Evolutionary conservation across 2,329 filamentous ascomycete species (phyloP).

Genomic region (Ophiocordyceps polyrhachis-furcata): DNA sequence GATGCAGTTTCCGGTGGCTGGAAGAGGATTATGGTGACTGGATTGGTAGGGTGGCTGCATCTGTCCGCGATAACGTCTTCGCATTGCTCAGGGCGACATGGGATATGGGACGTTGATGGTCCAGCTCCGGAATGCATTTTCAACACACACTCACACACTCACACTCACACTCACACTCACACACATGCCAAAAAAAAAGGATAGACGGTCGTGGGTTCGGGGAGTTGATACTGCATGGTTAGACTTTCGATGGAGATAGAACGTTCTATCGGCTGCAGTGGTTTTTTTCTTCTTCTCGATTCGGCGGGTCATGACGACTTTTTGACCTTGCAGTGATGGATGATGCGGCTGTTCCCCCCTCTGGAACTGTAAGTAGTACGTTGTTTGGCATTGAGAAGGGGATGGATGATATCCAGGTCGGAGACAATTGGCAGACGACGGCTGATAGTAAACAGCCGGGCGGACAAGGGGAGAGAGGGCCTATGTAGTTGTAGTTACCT

Average conservation of each 20-base stretch:
- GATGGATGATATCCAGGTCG: background rate
- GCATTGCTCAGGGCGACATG: background rate
- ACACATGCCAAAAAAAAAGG: conserved; percentile 6
- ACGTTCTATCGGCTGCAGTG: conserved; percentile 10
- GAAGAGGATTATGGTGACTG: background rate
- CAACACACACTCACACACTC: background rate
- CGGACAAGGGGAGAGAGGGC: no score
- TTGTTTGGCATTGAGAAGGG: background rate
- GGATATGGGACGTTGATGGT: conserved; percentile 5
- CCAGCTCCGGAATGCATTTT: conserved; percentile 9
- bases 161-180: background rate
- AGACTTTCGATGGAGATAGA: conserved; percentile 21
- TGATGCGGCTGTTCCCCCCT: conserved; percentile 6
- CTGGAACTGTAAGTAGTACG: background rate
- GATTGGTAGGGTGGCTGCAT: background rate
- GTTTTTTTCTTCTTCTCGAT: conserved; percentile 4
- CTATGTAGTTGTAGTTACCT: no score
- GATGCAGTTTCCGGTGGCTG: background rate
- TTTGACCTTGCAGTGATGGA: conserved; percentile 16
- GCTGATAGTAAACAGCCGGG: no score
- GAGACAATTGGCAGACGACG: background rate
- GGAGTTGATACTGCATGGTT: conserved; percentile 20
- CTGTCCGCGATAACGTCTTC: background rate
- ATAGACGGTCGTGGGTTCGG: conserved; percentile 15
- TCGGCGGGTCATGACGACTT: conserved; percentile 14